These are phyloP conservation scores for Cercospora sp. DNA, from an alignment of 2,329 filamentous ascomycete species.

Conservation along the genomic window DNA sequence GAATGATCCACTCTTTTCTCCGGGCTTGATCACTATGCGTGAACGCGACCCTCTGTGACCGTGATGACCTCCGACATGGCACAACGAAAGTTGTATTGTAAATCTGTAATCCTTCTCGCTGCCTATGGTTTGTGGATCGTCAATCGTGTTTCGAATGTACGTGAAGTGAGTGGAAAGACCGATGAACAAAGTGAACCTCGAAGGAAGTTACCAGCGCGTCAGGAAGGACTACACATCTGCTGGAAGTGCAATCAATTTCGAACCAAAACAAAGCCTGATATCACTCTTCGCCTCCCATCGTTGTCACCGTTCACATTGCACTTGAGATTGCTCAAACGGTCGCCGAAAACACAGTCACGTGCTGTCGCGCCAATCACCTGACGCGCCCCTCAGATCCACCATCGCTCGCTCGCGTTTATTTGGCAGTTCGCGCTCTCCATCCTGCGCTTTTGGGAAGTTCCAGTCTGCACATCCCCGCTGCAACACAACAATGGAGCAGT, in stretches of 20 bases:
- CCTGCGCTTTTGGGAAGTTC: background rate
- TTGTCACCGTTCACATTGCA: background rate
- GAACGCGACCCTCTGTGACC: background rate
- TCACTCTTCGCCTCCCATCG: background rate
- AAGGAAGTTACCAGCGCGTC: background rate
- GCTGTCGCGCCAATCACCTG: background rate
- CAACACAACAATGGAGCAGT: constrained; percentile 51
- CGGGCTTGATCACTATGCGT: background rate
- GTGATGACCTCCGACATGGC: background rate
- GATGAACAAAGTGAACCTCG: background rate
- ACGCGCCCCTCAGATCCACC: background rate
- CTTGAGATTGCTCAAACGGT: background rate
- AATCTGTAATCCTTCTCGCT: background rate
- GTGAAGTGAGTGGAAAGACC: background rate
- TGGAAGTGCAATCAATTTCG: background rate
- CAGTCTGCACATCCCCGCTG: background rate
- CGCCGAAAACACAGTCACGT: background rate
- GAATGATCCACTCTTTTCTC: background rate
- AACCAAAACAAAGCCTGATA: background rate
- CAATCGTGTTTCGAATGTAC: background rate
- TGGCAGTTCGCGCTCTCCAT: background rate
- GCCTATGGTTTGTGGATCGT: background rate
- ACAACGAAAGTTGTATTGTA: background rate
- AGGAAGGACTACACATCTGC: background rate
- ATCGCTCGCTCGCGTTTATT: background rate